phyloP scores from a whole-genome alignment of 1,284 basidiomycete genomes.

The Rhodotorula sp. region DNA sequence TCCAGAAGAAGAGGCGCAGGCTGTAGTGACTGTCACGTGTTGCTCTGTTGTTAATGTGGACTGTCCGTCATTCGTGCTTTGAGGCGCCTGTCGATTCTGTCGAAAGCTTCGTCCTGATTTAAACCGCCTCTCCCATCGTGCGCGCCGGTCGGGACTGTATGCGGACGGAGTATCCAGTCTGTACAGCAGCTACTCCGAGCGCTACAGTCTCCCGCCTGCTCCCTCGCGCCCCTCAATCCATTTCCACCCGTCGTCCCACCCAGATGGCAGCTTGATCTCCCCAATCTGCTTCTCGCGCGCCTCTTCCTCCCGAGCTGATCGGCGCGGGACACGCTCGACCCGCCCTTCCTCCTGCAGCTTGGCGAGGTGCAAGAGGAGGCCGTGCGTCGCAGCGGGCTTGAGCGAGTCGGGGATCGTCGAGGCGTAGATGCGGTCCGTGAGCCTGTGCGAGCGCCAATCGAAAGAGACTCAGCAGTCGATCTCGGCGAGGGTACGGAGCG shows the following conservation, averaged over 20 bases:
- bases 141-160: no score
- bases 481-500: slow-evolving; percentile 55
- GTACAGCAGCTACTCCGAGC: background rate
- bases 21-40: background rate
- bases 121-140: no score
- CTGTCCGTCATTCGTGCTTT: background rate
- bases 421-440: slow-evolving; percentile 41
- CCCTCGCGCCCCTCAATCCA: background rate
- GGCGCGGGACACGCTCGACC: slow-evolving; percentile 50
- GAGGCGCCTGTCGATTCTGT: background rate
- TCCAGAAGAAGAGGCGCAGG: slow-evolving; percentile 19
- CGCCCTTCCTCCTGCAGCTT: slow-evolving; percentile 71
- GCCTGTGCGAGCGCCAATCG: slow-evolving; percentile 4
- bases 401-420: slow-evolving; percentile 60
- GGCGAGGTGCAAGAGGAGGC: slow-evolving; percentile 69
- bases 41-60: background rate
- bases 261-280: background rate
- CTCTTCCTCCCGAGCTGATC: background rate
- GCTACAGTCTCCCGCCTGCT: background rate
- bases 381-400: slow-evolving; percentile 70
- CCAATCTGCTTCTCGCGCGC: background rate
- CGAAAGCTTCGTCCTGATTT: background rate
- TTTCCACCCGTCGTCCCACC: slow-evolving; percentile 21
- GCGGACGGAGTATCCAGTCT: no score
- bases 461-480: slow-evolving; percentile 33